Evolutionary conservation across 495 filamentous ascomycete genomes (phyloP), one percentile per base, ranked within the genome.

Genomic region (Penicillium taxi): DNA sequence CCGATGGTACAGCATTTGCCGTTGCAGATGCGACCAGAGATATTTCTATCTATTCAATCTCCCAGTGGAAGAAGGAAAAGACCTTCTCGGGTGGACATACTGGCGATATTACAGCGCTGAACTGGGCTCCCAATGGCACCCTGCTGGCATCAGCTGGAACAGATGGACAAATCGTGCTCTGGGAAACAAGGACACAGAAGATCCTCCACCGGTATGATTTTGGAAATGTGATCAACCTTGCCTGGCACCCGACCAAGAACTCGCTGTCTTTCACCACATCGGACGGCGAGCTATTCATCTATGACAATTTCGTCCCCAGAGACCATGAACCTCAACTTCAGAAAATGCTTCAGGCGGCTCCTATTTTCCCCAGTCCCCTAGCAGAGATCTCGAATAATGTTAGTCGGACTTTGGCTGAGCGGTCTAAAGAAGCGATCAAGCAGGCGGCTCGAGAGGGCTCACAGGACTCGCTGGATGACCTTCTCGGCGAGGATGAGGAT

Each of bases 101-200:
- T 17, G 84, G 82, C 15, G 84, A 93, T 47, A 80, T 98, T 42
- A 94, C 87, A 0, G 81, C 90, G 9, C 63, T 90, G 12, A 77
- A 79, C 26, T 98, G 91, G 91, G 91, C 89, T 9, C 88, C 88
- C 2, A 98, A 96, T 59, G 91, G 91, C 13, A 83, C 87, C 0
- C 66, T 96, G 27, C 69, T 98, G 4, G 84, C 77, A 14, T 86
- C 83, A 5, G 84, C 93, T 11, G 84, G 74, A 19, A 78, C 80
- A 30, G 91, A 96, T 63, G 79, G 82, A 27, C 84, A 81, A 50
- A 69, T 96, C 16, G 44, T 91, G 17, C 64, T 98, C 9, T 98
- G 91, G 91, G 86, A 94, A 39, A 78, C 81, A 5, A 87, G 83
- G 48, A 84, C 86, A 2, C 89, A 95, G 57, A 84, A 72, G 23